A percentile compares a stretch with the other conserved stretches of the same genome.
Conservation (phyloP, 352 stramenopile species). For the Globisporangium carolinianum region DNA sequence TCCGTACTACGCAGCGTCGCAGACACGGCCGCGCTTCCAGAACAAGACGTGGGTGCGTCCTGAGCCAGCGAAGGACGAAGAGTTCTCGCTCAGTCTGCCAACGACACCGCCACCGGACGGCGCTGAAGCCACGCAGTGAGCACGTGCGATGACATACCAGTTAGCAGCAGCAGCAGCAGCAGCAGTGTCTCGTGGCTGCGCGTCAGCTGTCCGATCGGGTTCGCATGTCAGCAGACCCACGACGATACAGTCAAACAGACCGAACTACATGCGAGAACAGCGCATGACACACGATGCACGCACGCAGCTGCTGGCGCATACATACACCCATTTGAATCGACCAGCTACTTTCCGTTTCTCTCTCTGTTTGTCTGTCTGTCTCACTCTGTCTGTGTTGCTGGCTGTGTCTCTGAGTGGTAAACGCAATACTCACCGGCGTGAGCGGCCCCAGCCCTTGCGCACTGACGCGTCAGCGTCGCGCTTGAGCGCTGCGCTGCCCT, state of each 20-base stretch:
- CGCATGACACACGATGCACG: too few species aligned
- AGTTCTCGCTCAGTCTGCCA: constrained; percentile 65
- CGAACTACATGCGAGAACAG: not conserved
- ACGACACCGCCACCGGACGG: constrained; percentile 63
- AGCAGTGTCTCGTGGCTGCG: too few species aligned
- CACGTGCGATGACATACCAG: not conserved
- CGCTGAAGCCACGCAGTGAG: constrained; percentile 19
- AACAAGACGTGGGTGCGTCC: constrained; percentile 86
- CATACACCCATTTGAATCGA: too few species aligned
- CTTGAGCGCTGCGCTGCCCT: constrained; percentile 4
- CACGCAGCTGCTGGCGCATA: too few species aligned
- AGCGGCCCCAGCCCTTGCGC: constrained; percentile 63
- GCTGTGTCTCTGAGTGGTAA: not conserved
- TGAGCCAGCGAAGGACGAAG: constrained; percentile 62
- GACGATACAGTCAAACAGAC: not conserved
- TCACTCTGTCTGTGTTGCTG: not conserved
- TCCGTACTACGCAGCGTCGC: constrained; percentile 45
- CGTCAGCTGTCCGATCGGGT: too few species aligned
- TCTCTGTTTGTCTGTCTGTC: not conserved
- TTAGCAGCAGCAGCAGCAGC: too few species aligned
- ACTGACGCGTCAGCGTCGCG: constrained; percentile 14
- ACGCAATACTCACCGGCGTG: constrained; percentile 28
- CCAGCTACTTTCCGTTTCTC: too few species aligned
- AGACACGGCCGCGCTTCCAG: constrained; percentile 80
- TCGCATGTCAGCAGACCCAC: too few species aligned